These are phyloP conservation scores for Emydomyces testavorans DNA, from an alignment of 2,329 filamentous ascomycete genomes.

Conservation along the genomic window DNA sequence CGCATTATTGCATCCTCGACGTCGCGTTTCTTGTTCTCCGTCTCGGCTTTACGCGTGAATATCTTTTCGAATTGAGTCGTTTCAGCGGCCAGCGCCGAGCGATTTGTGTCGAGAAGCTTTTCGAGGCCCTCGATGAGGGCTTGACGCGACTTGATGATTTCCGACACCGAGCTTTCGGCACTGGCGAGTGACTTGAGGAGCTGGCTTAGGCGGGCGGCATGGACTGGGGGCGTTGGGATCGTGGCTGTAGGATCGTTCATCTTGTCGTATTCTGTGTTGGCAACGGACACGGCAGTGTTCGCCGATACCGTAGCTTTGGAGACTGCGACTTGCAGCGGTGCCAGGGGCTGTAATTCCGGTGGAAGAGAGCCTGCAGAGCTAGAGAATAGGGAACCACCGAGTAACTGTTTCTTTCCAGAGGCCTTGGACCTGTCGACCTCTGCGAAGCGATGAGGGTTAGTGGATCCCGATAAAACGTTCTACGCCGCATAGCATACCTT, in stretches of 20 bases:
- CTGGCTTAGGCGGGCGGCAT: constrained; percentile 77
- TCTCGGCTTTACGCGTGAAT: constrained; percentile 53
- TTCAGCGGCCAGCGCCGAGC: constrained; percentile 57
- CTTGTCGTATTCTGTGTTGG: constrained; percentile 74
- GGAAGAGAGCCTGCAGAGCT: constrained; percentile 50
- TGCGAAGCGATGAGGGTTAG: constrained; percentile 16
- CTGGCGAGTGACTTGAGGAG: constrained; percentile 80
- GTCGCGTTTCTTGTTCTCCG: constrained; percentile 72
- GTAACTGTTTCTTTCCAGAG: constrained; percentile 43
- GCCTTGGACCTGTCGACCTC: constrained; percentile 47
- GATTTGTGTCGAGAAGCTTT: constrained; percentile 65
- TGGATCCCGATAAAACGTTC: background rate
- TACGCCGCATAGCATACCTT: constrained; percentile 46
- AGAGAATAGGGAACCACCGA: constrained; percentile 61
- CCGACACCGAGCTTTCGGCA: constrained; percentile 78
- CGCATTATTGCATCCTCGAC: constrained; percentile 88
- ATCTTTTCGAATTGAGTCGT: constrained; percentile 55
- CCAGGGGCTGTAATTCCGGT: constrained; percentile 63
- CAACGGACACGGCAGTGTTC: constrained; percentile 55
- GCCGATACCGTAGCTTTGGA: constrained; percentile 60
- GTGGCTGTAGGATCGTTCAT: constrained; percentile 58
- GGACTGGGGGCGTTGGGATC: constrained; percentile 72
- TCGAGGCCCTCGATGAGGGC: constrained; percentile 69
- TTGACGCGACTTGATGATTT: constrained; percentile 75
- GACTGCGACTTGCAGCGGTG: constrained; percentile 60